Conservation (phyloP, 768 basidiomycete species). For the Suillus lakei region DNA sequence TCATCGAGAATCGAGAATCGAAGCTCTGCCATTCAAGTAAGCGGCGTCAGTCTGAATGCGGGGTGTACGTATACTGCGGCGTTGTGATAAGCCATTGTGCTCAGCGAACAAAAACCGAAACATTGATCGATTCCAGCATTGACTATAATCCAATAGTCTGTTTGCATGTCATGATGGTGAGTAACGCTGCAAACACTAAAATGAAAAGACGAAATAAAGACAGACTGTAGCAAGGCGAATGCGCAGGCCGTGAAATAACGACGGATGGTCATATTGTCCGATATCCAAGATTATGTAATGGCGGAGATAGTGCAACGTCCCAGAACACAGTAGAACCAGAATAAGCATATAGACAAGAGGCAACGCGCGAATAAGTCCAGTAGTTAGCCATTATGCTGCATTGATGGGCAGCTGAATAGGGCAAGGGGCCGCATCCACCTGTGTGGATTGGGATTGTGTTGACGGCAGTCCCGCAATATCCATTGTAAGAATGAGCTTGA, state of each 20-base stretch:
- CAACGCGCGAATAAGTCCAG: background rate
- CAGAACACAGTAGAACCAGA: background rate
- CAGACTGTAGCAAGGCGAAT: background rate
- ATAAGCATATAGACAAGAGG: background rate
- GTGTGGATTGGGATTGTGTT: slow-evolving; percentile 56
- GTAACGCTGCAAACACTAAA: background rate
- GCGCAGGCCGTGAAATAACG: background rate
- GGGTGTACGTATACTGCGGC: background rate
- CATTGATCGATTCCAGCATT: background rate
- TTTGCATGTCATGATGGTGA: background rate
- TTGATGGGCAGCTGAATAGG: slow-evolving; percentile 69
- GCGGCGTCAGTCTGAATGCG: background rate
- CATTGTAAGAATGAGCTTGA: slow-evolving; percentile 70
- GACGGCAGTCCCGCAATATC: slow-evolving; percentile 69
- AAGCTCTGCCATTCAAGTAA: background rate
- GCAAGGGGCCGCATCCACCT: slow-evolving; percentile 64
- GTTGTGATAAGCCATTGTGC: background rate
- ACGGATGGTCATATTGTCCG: background rate
- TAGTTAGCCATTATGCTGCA: slow-evolving; percentile 43
- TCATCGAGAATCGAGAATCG: background rate
- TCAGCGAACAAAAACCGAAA: background rate
- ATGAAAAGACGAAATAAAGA: slow-evolving; percentile 6
- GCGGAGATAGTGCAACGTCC: slow-evolving; percentile 9
- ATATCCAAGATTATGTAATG: slow-evolving; percentile 3
- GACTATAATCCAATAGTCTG: slow-evolving; percentile 1